Conservation (phyloP, 495 filamentous ascomycete species). For the Xylaria cubensis region DNA sequence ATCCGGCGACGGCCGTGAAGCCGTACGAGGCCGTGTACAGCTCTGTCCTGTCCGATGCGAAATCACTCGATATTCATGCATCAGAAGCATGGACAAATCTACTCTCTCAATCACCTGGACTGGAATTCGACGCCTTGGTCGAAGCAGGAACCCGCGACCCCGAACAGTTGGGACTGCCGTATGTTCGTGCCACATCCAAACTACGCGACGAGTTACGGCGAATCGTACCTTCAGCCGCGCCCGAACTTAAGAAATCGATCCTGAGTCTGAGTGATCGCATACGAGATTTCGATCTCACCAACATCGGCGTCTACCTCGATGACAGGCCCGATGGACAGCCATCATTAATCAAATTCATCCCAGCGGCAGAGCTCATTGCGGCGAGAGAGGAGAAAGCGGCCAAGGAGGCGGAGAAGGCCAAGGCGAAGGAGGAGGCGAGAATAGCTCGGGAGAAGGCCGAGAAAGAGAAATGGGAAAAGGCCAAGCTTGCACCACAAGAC, state of each 20-base stretch:
- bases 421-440: constrained; percentile 66
- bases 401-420: constrained; percentile 59
- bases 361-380: constrained; percentile 71
- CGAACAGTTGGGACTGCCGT: constrained; percentile 65
- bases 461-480: constrained; percentile 69
- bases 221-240: constrained; percentile 59
- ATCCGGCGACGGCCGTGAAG: constrained; percentile 51
- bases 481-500: constrained; percentile 68
- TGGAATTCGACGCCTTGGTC: constrained; percentile 51
- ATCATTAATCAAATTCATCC: constrained; percentile 83
- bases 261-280: constrained; percentile 78
- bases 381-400: constrained; percentile 73
- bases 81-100: constrained; percentile 47
- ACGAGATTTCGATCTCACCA: constrained; percentile 78
- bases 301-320: constrained; percentile 85
- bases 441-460: constrained; percentile 61
- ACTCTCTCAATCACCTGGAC: constrained; percentile 44
- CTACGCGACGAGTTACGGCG: constrained; percentile 73
- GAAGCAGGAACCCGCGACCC: constrained; percentile 50
- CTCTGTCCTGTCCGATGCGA: constrained; percentile 47
- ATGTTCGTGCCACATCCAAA: constrained; percentile 66
- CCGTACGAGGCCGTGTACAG: constrained; percentile 51
- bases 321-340: constrained; percentile 70
- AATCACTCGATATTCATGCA: constrained; percentile 37
- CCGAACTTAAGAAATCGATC: constrained; percentile 64